These are phyloP conservation scores for Deinandra increscens DNA, from an alignment of 129 eudicot genomes.

Conservation along the genomic window DNA sequence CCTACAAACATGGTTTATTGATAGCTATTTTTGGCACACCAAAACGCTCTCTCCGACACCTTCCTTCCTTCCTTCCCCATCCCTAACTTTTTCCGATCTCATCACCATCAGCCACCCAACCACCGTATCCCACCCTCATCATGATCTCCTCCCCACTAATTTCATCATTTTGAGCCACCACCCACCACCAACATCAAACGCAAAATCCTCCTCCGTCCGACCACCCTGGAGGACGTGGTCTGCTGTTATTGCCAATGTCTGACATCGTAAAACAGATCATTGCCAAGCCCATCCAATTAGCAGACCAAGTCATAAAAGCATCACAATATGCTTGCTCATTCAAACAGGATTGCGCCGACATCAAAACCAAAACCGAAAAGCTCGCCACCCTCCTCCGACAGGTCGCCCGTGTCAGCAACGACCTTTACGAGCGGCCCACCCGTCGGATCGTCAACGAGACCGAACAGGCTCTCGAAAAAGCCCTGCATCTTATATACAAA, in stretches of 20 bases:
- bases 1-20: conserved; percentile 30
- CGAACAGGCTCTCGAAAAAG: conserved; percentile 51
- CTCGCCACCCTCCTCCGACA: conserved; percentile 57
- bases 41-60: conserved; percentile 27
- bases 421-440: conserved; percentile 58
- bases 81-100: conserved; percentile 24
- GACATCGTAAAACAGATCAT: conserved; percentile 58
- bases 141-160: background rate
- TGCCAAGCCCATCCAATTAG: conserved; percentile 54
- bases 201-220: background rate
- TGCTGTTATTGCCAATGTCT: conserved; percentile 40
- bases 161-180: background rate
- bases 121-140: background rate
- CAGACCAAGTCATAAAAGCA: conserved; percentile 55
- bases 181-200: background rate
- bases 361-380: conserved; percentile 43
- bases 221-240: conserved; percentile 27
- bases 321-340: conserved; percentile 40
- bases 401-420: conserved; percentile 53
- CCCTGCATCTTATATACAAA: conserved; percentile 40
- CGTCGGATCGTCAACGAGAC: conserved; percentile 59
- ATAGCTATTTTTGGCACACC: conserved; percentile 30
- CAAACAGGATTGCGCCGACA: conserved; percentile 49
- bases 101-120: conserved; percentile 24
- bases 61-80: too few species aligned